Base-by-base conservation (phyloP, 345 rosid species). In the Sonneratia alba region DNA sequence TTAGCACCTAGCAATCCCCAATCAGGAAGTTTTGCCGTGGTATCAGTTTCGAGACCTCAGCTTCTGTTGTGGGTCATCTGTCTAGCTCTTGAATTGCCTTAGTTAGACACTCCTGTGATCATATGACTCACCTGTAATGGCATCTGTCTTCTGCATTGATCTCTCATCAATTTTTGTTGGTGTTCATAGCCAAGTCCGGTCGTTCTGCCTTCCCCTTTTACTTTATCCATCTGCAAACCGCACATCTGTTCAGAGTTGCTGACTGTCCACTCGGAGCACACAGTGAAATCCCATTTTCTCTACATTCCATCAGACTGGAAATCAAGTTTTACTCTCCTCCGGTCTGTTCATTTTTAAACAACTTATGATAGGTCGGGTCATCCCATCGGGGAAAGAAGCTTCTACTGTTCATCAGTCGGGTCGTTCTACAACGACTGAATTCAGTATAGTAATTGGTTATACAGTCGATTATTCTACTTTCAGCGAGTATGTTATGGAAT, bases 1-100 rank as follows among this genome's bases (percentile, higher is more conserved):
- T 77, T 81, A 38, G 95, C 90, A 72, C 98, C 98, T 0, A 73
- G 74, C 53, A 87, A 87, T 75, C 88, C 91, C 47, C 36, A 79
- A 3, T 85, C 83, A 75, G 91, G 83, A 8, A 69, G 73, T 82
- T 65, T 62, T 65, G 42, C 83, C 67, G 66, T 74, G 79, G 65
- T 34, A 36, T 71, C 73, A 15, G 73, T 79, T 68, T 77, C 85
- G 12, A 70, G 53, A 72, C 45, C 72, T 71, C 79, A 65, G 51
- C 67, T 80, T 70, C 62, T 78, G 51, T 32, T 79, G 55, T 47
- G 79, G 55, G 83, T 86, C 40, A 37, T 80, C 22, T 74, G 85
- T 70, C 75, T 86, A 57, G 75, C 79, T 56, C 49, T 59, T 38
- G 36, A 43, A 27, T 24, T 68, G 36, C 70, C 43, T 24, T 68